phyloP scores from a whole-genome alignment of 1,284 basidiomycete species.

The Ceratobasidium sp. region DNA sequence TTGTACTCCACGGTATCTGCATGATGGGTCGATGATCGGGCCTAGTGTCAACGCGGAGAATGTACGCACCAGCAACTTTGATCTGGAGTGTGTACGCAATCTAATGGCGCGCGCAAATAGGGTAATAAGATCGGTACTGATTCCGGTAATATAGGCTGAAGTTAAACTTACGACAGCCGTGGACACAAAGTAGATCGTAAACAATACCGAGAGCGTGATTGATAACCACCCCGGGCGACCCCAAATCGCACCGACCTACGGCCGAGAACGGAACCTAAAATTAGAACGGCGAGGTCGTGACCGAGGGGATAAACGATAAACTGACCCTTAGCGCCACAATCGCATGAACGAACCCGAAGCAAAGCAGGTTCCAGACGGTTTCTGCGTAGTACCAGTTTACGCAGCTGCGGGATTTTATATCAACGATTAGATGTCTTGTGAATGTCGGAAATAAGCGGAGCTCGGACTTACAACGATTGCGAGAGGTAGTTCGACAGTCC shows the following conservation, averaged over 20 bases:
- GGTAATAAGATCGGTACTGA: neutral
- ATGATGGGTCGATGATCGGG: neutral
- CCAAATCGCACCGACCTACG: constrained; percentile 23
- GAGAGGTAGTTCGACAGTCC: constrained; percentile 32
- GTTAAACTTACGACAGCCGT: neutral
- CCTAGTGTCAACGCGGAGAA: neutral
- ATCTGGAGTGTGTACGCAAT: constrained; percentile 12
- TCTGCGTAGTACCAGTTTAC: constrained; percentile 33
- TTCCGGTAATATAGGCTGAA: neutral
- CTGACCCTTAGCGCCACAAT: constrained; percentile 38
- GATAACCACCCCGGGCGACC: constrained; percentile 26
- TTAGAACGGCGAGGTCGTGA: neutral
- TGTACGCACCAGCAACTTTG: neutral
- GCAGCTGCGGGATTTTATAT: neutral
- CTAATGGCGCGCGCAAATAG: neutral
- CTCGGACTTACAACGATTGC: constrained; percentile 18
- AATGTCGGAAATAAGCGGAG: neutral
- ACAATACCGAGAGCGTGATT: neutral
- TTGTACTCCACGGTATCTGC: constrained; percentile 7
- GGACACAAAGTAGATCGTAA: neutral
- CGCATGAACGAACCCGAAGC: constrained; percentile 29
- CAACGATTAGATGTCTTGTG: neutral
- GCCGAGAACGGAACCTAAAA: neutral
- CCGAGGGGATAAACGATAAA: neutral
- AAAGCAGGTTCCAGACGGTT: constrained; percentile 11